These are phyloP conservation scores for Aureobasidium sp. DNA, from an alignment of 2,329 filamentous ascomycete species.

Conservation along the genomic window DNA sequence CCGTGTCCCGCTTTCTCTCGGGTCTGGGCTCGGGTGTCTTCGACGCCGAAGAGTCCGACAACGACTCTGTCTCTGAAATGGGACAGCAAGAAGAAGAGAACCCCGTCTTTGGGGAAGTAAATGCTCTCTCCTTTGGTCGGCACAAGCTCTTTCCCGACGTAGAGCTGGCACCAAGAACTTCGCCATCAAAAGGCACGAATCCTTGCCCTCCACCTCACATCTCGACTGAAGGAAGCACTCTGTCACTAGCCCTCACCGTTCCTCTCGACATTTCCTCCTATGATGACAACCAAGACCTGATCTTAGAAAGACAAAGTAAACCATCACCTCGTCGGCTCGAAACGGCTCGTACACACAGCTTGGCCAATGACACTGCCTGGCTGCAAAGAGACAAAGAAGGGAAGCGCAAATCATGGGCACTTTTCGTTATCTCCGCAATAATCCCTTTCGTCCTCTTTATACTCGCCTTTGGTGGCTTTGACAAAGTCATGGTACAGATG, in stretches of 20 bases:
- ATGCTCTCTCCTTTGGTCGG: too few species aligned
- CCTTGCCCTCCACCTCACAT: neutral
- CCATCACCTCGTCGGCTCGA: neutral
- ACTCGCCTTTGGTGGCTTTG: neutral
- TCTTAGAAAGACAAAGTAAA: constrained; percentile 13
- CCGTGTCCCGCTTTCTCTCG: neutral
- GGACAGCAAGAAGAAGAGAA: neutral
- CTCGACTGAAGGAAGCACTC: neutral
- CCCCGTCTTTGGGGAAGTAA: neutral
- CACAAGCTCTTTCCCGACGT: neutral
- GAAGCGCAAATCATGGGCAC: neutral
- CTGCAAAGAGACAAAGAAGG: neutral
- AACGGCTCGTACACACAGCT: neutral
- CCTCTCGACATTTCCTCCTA: neutral
- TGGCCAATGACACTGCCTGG: neutral
- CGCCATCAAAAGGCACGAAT: neutral
- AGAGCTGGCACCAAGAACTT: neutral
- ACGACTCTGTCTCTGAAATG: neutral
- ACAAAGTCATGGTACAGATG: neutral
- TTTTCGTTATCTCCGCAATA: neutral
- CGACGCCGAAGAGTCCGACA: neutral
- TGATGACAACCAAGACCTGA: neutral
- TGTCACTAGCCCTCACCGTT: constrained; percentile 3
- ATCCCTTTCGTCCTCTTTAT: neutral
- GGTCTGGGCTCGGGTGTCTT: neutral